Evolutionary conservation across 139 green algal species (phyloP).

Genomic region (Volvox africanus): DNA sequence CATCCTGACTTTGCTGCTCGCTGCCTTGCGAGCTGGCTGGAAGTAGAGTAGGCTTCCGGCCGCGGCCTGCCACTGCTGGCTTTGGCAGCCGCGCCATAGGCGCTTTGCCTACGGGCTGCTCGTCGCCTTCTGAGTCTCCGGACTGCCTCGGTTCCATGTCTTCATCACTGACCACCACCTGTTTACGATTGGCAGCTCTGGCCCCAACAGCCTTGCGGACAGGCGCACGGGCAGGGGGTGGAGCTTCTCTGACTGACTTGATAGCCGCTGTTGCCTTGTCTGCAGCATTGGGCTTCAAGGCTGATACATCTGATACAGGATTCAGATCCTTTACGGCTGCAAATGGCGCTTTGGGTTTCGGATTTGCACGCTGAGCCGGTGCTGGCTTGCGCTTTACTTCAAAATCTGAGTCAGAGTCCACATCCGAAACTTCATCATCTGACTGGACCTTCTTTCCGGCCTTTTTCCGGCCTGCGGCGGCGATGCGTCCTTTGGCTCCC

Average conservation of each 20-base stretch:
- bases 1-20: slow-evolving; percentile 34
- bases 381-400: slow-evolving; percentile 52
- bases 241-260: slow-evolving; percentile 1
- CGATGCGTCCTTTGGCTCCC: background rate
- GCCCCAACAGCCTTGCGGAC: slow-evolving; percentile 48
- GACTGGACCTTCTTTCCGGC: slow-evolving; percentile 32
- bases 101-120: background rate
- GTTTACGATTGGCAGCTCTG: slow-evolving; percentile 18
- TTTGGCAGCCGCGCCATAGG: background rate
- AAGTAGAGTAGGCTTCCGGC: slow-evolving; percentile 1
- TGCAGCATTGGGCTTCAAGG: slow-evolving; percentile 30
- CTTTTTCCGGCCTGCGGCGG: slow-evolving; percentile 25
- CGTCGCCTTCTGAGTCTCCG: background rate
- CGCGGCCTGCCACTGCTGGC: background rate
- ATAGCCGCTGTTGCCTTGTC: slow-evolving; percentile 2
- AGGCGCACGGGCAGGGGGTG: slow-evolving; percentile 4
- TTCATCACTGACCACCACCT: slow-evolving; percentile 50
- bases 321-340: background rate
- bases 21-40: slow-evolving; percentile 21
- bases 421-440: slow-evolving; percentile 9
- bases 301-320: background rate
- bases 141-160: slow-evolving; percentile 21
- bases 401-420: slow-evolving; percentile 49
- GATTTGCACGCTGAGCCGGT: slow-evolving; percentile 20
- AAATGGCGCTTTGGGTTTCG: slow-evolving; percentile 22